Conservation (phyloP, 495 filamentous ascomycete genomes). For the Hypoxylon fragiforme region DNA sequence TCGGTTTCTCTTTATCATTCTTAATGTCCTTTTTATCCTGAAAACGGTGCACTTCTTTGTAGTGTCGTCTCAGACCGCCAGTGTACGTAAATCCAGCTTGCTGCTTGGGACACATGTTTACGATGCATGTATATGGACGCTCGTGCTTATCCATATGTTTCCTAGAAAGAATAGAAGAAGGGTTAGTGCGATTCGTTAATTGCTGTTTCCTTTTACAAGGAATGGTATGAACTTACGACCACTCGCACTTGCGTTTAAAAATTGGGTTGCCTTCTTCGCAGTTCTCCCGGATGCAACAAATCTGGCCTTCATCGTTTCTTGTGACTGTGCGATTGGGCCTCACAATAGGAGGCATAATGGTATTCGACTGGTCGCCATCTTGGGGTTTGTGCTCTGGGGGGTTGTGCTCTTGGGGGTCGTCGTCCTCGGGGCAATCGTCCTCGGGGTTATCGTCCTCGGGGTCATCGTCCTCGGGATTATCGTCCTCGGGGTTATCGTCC, state of each 20-base stretch:
- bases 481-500: no score
- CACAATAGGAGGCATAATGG: no score
- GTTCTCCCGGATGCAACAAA: slow-evolving; percentile 65
- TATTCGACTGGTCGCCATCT: no score
- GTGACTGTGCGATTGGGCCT: slow-evolving; percentile 53
- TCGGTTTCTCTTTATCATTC: slow-evolving; percentile 94
- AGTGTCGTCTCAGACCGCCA: slow-evolving; percentile 82
- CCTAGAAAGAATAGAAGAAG: slow-evolving; percentile 50
- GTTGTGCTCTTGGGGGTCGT: no score
- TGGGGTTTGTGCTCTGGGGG: no score
- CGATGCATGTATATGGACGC: slow-evolving; percentile 80
- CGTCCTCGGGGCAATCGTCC: no score
- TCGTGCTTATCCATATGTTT: slow-evolving; percentile 99
- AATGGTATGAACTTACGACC: slow-evolving; percentile 66
- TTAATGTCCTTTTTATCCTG: no score
- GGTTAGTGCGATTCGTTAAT: slow-evolving; percentile 11
- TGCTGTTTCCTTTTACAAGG: background rate
- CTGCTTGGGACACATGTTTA: slow-evolving; percentile 79
- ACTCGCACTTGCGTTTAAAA: slow-evolving; percentile 86
- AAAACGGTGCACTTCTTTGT: no score
- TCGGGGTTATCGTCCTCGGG: no score
- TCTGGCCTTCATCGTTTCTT: slow-evolving; percentile 68
- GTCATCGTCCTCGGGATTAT: no score
- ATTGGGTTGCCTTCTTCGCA: slow-evolving; percentile 59
- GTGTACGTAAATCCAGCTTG: slow-evolving; percentile 94